Conservation (phyloP, 371 early-diverging fungal genomes). For the Haplosporangium sp. region DNA sequence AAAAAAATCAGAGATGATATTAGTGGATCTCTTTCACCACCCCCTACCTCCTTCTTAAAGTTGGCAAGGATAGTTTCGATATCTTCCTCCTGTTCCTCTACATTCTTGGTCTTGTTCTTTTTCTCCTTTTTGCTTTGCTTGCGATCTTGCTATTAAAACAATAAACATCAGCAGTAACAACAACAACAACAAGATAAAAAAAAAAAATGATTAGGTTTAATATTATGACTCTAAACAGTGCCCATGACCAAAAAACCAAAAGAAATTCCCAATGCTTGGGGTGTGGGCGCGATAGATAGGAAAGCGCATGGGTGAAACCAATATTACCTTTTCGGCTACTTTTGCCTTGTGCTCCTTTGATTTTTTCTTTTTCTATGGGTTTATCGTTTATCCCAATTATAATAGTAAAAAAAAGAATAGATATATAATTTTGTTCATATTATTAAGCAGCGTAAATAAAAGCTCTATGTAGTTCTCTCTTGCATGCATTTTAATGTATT, state of each 20-base stretch:
- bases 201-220: too few relatives aligned
- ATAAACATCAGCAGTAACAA: not conserved
- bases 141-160: slow-evolving; percentile 50
- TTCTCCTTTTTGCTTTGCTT: slow-evolving; percentile 62
- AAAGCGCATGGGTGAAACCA: not conserved
- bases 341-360: slow-evolving; percentile 54
- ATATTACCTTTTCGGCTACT: slow-evolving; percentile 47
- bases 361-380: slow-evolving; percentile 48
- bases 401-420: too few relatives aligned
- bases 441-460: too few relatives aligned
- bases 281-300: not conserved
- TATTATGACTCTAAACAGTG: too few relatives aligned
- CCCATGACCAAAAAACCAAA: too few relatives aligned
- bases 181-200: too few relatives aligned
- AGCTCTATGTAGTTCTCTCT: not conserved
- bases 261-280: not conserved
- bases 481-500: not conserved
- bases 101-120: slow-evolving; percentile 55
- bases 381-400: too few relatives aligned
- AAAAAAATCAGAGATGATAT: too few relatives aligned
- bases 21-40: slow-evolving; percentile 65
- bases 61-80: slow-evolving; percentile 70
- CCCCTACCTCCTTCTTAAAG: slow-evolving; percentile 62
- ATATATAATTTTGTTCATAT: too few relatives aligned
- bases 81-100: slow-evolving; percentile 70